phyloP scores from a whole-genome alignment of 139 green algal genomes.

The Chlorella sp. region DNA sequence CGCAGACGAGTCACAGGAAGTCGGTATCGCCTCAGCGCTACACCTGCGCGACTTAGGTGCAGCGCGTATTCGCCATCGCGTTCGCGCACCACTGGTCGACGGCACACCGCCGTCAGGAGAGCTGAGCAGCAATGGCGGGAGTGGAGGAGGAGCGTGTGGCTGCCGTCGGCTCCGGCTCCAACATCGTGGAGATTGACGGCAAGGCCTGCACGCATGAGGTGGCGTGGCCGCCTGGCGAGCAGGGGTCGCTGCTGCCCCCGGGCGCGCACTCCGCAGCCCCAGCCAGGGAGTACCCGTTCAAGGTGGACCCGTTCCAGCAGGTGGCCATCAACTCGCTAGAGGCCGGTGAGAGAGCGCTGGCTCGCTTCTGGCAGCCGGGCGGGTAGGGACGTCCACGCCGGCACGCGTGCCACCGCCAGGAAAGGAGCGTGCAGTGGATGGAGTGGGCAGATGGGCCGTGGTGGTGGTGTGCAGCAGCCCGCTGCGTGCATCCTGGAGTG shows the following conservation, averaged over 20 bases:
- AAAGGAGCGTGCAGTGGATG: neutral
- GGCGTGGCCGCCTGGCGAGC: slow-evolving; percentile 52
- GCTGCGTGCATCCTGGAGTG: no score
- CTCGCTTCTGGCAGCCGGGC: neutral
- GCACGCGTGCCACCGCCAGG: neutral
- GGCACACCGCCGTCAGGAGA: no score
- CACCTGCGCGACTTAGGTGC: no score
- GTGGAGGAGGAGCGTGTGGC: slow-evolving; percentile 27
- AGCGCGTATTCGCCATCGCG: no score
- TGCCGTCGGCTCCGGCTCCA: slow-evolving; percentile 18
- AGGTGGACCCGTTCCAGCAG: slow-evolving; percentile 84
- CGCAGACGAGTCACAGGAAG: no score
- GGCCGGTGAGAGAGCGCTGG: slow-evolving; percentile 27
- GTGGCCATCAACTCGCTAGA: slow-evolving; percentile 78
- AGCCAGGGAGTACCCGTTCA: slow-evolving; percentile 79
- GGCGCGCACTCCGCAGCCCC: slow-evolving; percentile 18
- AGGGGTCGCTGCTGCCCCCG: slow-evolving; percentile 43
- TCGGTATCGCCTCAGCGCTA: no score
- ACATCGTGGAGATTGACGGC: slow-evolving; percentile 52
- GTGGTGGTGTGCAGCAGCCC: no score
- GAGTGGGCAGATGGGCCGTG: no score
- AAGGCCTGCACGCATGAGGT: slow-evolving; percentile 82
- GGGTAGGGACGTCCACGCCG: neutral
- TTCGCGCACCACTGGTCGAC: no score
- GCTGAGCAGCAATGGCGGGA: no score